Evolutionary conservation across 257 asterid genomes (phyloP).

Genomic region (Salvia splendens): DNA sequence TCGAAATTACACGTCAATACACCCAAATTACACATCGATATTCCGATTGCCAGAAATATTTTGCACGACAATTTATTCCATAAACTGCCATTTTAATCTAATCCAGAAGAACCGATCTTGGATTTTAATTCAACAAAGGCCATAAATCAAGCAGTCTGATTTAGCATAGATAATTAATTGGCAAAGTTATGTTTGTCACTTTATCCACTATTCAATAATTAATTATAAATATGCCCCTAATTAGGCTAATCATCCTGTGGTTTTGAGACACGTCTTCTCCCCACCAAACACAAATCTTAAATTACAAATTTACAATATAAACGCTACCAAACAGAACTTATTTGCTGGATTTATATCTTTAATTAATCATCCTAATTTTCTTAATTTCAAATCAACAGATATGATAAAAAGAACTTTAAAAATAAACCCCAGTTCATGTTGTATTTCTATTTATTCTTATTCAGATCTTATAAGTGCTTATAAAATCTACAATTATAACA

Average conservation of each 20-base stretch:
- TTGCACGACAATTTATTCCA: too few species aligned
- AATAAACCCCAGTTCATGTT: background rate
- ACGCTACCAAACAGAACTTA: constrained; percentile 29
- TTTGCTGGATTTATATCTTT: constrained; percentile 25
- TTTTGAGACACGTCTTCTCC: constrained; percentile 18
- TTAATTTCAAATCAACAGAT: background rate
- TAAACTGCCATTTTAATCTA: background rate
- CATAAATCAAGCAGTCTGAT: too few species aligned
- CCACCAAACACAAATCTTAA: constrained; percentile 13
- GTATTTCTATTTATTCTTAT: background rate
- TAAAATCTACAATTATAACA: background rate
- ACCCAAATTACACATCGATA: too few species aligned
- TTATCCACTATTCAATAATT: constrained; percentile 16
- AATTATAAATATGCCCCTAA: background rate
- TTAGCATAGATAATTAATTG: background rate
- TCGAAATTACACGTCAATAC: too few species aligned
- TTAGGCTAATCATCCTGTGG: background rate
- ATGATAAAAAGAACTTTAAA: background rate
- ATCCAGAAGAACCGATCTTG: background rate
- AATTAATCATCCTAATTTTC: background rate
- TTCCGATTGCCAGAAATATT: too few species aligned
- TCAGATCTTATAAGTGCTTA: background rate
- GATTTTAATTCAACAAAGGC: constrained; percentile 1
- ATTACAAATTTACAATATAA: background rate
- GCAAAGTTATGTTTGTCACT: background rate